Evolutionary conservation across 495 filamentous ascomycete genomes (phyloP).

Genomic region (Hypoxylon fragiforme): DNA sequence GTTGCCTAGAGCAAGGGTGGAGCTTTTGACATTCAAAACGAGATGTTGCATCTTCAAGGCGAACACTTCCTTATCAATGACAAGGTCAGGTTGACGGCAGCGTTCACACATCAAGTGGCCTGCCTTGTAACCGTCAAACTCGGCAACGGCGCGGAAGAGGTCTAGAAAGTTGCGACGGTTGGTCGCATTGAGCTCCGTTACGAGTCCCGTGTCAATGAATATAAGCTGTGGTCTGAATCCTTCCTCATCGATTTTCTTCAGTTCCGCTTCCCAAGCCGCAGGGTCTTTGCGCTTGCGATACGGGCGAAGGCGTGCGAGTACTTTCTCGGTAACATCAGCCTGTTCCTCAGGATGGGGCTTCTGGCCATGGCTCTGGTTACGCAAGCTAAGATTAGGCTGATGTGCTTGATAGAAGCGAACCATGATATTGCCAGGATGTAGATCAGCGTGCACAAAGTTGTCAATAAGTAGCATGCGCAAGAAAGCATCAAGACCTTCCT

Average conservation of each 20-base stretch:
- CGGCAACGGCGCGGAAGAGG: constrained; percentile 92
- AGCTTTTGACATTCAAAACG: constrained; percentile 83
- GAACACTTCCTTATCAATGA: constrained; percentile 86
- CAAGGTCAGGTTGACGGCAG: constrained; percentile 85
- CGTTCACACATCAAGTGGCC: constrained; percentile 96
- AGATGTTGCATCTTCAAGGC: constrained; percentile 96
- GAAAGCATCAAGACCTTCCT: constrained; percentile 97
- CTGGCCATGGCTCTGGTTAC: constrained; percentile 43
- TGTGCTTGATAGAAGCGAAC: constrained; percentile 94
- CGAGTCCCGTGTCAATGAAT: constrained; percentile 96
- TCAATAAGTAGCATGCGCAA: constrained; percentile 96
- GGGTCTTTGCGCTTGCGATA: constrained; percentile 60
- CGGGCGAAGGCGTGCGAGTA: constrained; percentile 77
- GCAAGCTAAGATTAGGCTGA: constrained; percentile 63
- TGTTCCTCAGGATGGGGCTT: constrained; percentile 51
- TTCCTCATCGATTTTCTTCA: constrained; percentile 80
- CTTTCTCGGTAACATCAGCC: constrained; percentile 83
- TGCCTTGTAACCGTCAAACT: constrained; percentile 95
- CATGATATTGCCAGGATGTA: constrained; percentile 99
- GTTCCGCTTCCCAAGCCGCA: constrained; percentile 68
- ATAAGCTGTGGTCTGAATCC: constrained; percentile 93
- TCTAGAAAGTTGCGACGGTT: constrained; percentile 94
- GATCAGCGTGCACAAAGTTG: constrained; percentile 98
- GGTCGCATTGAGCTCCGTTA: constrained; percentile 84
- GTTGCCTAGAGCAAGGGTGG: constrained; percentile 89